Percentiles rank a stretch among this genome's conserved stretches.
phyloP scores from a whole-genome alignment of 768 basidiomycete species.

The Ramaria sp. region DNA sequence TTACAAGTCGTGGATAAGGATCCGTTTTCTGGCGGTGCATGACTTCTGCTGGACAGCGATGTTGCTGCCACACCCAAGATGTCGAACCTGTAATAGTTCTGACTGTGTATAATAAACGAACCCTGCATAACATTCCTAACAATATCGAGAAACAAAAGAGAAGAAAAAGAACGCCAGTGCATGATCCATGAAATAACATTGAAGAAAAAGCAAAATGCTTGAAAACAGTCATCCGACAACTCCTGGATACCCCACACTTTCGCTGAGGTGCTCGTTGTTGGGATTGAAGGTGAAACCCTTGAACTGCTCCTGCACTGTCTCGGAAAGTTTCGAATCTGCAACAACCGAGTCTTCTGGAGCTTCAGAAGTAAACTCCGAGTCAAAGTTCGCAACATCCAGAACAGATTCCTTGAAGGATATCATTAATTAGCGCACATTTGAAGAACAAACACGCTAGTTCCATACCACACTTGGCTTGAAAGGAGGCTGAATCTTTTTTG shows the following conservation, averaged over 20 bases:
- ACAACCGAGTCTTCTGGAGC: constrained; percentile 94
- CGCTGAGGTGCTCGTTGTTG: constrained; percentile 72
- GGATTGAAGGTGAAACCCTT: constrained; percentile 84
- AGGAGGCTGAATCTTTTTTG: constrained; percentile 93
- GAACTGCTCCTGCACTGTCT: constrained; percentile 97
- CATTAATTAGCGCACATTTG: neutral
- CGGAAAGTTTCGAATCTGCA: constrained; percentile 81
- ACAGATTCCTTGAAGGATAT: constrained; percentile 58
- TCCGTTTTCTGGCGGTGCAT: too few relatives aligned
- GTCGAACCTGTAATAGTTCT: too few relatives aligned
- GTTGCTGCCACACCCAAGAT: too few relatives aligned
- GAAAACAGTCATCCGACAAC: constrained; percentile 1
- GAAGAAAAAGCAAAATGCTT: neutral
- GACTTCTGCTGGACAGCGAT: too few relatives aligned
- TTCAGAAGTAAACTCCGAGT: constrained; percentile 94
- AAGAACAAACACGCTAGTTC: constrained; percentile 5
- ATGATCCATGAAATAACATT: too few relatives aligned
- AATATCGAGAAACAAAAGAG: too few relatives aligned
- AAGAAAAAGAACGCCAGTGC: too few relatives aligned
- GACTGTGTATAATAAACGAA: too few relatives aligned
- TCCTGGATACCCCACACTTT: constrained; percentile 58
- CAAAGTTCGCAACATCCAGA: constrained; percentile 93
- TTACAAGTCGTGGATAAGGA: too few relatives aligned
- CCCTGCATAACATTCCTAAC: too few relatives aligned
- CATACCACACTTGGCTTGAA: constrained; percentile 95